These are phyloP conservation scores for Arthrobotrys conoides DNA, from an alignment of 2,329 filamentous ascomycete species.

Conservation along the genomic window DNA sequence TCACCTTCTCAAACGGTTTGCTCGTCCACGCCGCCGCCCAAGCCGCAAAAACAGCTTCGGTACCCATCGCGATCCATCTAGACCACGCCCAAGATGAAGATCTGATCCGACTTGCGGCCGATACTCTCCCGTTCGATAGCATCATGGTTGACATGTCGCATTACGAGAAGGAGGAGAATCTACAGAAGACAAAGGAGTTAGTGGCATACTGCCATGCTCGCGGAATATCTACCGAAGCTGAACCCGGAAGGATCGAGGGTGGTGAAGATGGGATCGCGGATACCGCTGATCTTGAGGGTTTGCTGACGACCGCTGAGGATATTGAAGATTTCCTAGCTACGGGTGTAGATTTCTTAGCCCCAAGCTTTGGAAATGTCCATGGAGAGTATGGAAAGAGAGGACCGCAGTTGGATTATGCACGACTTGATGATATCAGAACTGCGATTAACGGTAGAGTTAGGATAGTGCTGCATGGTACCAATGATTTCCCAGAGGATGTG, in stretches of 20 bases:
- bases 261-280: slow-evolving; percentile 82
- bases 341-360: slow-evolving; percentile 81
- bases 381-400: slow-evolving; percentile 79
- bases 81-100: slow-evolving; percentile 77
- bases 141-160: slow-evolving; percentile 86
- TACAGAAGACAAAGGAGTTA: slow-evolving; percentile 75
- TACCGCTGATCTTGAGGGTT: slow-evolving; percentile 74
- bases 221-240: slow-evolving; percentile 79
- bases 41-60: slow-evolving; percentile 72
- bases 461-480: slow-evolving; percentile 74
- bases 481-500: slow-evolving; percentile 71
- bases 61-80: slow-evolving; percentile 76
- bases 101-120: slow-evolving; percentile 74
- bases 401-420: slow-evolving; percentile 74
- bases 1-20: slow-evolving; percentile 75
- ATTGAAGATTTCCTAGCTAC: slow-evolving; percentile 79
- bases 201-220: slow-evolving; percentile 75
- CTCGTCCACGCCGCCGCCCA: slow-evolving; percentile 73
- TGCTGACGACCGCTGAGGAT: slow-evolving; percentile 78
- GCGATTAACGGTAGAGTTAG: slow-evolving; percentile 67
- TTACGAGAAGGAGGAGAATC: slow-evolving; percentile 79
- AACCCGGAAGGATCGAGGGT: slow-evolving; percentile 79
- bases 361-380: slow-evolving; percentile 83
- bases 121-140: slow-evolving; percentile 76
- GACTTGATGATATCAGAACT: slow-evolving; percentile 67